Conservation (phyloP, 1,284 basidiomycete genomes). For the Microbotryum lychnidis-dioicae region DNA sequence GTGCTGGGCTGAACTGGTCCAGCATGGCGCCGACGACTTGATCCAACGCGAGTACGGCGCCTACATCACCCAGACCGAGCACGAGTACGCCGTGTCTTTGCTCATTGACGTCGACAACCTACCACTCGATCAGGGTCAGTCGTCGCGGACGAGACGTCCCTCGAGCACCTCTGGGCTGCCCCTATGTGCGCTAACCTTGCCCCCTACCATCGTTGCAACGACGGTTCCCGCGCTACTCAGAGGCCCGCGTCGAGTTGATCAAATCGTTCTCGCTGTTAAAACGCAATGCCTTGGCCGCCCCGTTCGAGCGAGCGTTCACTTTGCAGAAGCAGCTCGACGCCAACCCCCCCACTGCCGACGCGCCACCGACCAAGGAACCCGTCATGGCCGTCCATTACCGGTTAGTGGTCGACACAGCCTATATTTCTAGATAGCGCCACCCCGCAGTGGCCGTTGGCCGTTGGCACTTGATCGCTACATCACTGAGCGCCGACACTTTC, state of each 20-base stretch:
- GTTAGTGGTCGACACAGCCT: slow-evolving; percentile 5
- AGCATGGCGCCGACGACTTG: slow-evolving; percentile 75
- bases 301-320: slow-evolving; percentile 82
- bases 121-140: slow-evolving; percentile 69
- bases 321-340: slow-evolving; percentile 77
- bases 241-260: slow-evolving; percentile 68
- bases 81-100: slow-evolving; percentile 83
- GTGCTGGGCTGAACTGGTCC: slow-evolving; percentile 86
- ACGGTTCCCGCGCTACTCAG: slow-evolving; percentile 45
- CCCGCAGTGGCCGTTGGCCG: too few relatives aligned
- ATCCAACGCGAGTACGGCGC: slow-evolving; percentile 76
- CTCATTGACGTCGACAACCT: slow-evolving; percentile 77
- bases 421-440: too few relatives aligned
- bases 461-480: background rate
- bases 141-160: background rate
- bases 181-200: background rate
- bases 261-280: slow-evolving; percentile 79
- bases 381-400: slow-evolving; percentile 91
- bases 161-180: background rate
- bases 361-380: slow-evolving; percentile 55
- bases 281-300: slow-evolving; percentile 87
- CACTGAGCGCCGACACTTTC: background rate
- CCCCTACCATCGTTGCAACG: background rate
- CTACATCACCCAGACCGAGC: slow-evolving; percentile 54
- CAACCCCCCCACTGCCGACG: slow-evolving; percentile 45